A percentile compares a stretch with the other conserved stretches of the same genome.
phyloP scores from a whole-genome alignment of 805 yeast genomes.

The Starmerella floricola region DNA sequence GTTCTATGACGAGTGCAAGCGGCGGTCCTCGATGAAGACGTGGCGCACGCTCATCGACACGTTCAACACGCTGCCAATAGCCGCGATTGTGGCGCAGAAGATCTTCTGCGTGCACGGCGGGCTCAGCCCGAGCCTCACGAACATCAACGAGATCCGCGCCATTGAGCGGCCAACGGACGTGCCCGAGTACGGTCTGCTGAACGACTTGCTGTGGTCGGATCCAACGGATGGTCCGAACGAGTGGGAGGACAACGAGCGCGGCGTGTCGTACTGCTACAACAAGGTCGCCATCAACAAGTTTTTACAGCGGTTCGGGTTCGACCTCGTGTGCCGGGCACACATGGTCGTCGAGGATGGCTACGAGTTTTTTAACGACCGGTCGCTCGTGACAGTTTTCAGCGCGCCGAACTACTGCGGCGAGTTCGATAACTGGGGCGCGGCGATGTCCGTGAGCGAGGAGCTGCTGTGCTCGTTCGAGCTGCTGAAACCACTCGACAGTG shows the following conservation, averaged over 20 bases:
- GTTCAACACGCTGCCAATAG: slow-evolving; percentile 87
- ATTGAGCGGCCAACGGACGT: slow-evolving; percentile 77
- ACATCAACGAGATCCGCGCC: slow-evolving; percentile 61
- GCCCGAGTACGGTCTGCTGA: slow-evolving; percentile 68
- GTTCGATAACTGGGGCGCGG: slow-evolving; percentile 94
- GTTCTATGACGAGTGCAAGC: slow-evolving; percentile 93
- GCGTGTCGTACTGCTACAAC: slow-evolving; percentile 69
- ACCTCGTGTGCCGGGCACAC: slow-evolving; percentile 72
- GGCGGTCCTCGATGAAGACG: slow-evolving; percentile 80
- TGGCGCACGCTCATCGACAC: slow-evolving; percentile 94
- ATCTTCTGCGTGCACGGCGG: slow-evolving; percentile 90
- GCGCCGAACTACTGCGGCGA: slow-evolving; percentile 78
- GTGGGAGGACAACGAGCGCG: slow-evolving; percentile 82
- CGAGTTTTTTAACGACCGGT: slow-evolving; percentile 61
- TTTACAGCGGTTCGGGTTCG: slow-evolving; percentile 60
- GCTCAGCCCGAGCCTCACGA: slow-evolving; percentile 57
- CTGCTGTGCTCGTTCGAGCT: slow-evolving; percentile 85
- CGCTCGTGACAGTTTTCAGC: slow-evolving; percentile 58
- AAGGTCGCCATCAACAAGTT: slow-evolving; percentile 72
- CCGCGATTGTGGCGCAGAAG: slow-evolving; percentile 90
- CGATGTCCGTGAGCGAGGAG: slow-evolving; percentile 91
- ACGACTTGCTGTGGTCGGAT: slow-evolving; percentile 73
- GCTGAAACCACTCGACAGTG: slow-evolving; percentile 84
- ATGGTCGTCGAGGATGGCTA: slow-evolving; percentile 81
- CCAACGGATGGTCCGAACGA: slow-evolving; percentile 74